Evolutionary conservation across 192 early-diverging fungal species (phyloP).

Genomic region (Umbelopsis vinacea): DNA sequence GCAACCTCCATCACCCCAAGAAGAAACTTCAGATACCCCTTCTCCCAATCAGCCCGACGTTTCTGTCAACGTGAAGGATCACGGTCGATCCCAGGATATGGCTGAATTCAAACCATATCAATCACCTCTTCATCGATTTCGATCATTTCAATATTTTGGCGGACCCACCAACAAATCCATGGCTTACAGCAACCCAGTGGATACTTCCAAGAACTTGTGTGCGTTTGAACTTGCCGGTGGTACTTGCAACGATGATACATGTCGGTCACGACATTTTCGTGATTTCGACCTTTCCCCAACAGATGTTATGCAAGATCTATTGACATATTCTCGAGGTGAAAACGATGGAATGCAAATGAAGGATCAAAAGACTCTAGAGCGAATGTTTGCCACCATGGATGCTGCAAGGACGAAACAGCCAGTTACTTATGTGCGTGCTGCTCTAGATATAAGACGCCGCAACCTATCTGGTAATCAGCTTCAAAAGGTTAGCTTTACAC

Average conservation of each 20-base stretch:
- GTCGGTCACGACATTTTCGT: conserved; percentile 19
- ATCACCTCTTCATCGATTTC: conserved; percentile 17
- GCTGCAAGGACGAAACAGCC: background rate
- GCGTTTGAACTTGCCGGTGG: conserved; percentile 21
- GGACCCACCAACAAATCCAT: background rate
- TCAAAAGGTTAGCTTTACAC: conserved; percentile 5
- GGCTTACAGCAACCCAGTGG: conserved; percentile 22
- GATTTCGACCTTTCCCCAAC: conserved; percentile 10
- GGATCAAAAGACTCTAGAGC: background rate
- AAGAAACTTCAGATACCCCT: background rate
- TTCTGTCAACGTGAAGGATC: background rate
- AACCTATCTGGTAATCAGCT: background rate
- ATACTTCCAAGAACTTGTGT: conserved; percentile 12
- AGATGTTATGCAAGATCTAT: conserved; percentile 4
- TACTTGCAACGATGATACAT: conserved; percentile 26
- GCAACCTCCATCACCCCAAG: background rate
- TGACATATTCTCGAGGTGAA: background rate
- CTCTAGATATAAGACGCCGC: background rate
- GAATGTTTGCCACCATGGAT: conserved; percentile 6
- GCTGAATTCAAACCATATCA: background rate
- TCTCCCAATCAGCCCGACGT: background rate
- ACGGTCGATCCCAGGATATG: background rate
- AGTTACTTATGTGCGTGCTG: background rate
- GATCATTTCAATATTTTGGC: conserved; percentile 23
- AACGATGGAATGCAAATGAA: background rate